Percentiles rank a stretch among this genome's conserved stretches.
Evolutionary conservation across 2,329 filamentous ascomycete genomes (phyloP).

Genomic region (Aspergillus vadensis): DNA sequence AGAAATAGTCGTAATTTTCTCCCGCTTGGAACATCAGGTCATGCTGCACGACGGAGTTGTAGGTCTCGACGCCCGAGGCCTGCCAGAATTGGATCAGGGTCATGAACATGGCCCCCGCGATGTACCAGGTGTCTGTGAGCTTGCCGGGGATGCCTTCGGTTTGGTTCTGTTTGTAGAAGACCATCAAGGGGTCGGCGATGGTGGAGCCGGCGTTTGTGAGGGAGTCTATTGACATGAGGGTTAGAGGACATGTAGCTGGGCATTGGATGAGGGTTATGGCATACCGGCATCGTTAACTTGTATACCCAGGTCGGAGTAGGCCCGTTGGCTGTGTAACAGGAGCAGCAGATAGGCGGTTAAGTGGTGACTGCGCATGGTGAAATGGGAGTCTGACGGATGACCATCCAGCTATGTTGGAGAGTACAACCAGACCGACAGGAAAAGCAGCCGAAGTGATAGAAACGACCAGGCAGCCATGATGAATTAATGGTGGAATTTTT

Average conservation of each 20-base stretch:
- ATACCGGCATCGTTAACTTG: conserved; percentile 6
- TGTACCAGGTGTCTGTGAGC: conserved; percentile 53
- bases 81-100: conserved; percentile 79
- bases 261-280: not conserved
- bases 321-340: not conserved
- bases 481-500: conserved; percentile 1
- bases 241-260: not conserved
- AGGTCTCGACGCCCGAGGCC: conserved; percentile 70
- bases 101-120: conserved; percentile 67
- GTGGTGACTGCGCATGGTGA: conserved; percentile 4
- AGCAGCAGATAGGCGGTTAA: not conserved
- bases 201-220: conserved; percentile 28
- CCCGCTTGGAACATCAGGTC: conserved; percentile 73
- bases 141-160: conserved; percentile 35
- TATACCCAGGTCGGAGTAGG: not conserved
- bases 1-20: conserved; percentile 72
- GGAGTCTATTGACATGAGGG: conserved; percentile 16
- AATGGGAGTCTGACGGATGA: not conserved
- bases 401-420: not conserved
- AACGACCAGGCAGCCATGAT: conserved; percentile 7
- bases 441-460: not conserved
- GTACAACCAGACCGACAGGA: not conserved
- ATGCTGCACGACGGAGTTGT: conserved; percentile 66
- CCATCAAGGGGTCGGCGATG: conserved; percentile 34
- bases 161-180: conserved; percentile 31